These are phyloP conservation scores for Oehlia diaphana DNA, from an alignment of 192 early-diverging fungal species.

Conservation along the genomic window DNA sequence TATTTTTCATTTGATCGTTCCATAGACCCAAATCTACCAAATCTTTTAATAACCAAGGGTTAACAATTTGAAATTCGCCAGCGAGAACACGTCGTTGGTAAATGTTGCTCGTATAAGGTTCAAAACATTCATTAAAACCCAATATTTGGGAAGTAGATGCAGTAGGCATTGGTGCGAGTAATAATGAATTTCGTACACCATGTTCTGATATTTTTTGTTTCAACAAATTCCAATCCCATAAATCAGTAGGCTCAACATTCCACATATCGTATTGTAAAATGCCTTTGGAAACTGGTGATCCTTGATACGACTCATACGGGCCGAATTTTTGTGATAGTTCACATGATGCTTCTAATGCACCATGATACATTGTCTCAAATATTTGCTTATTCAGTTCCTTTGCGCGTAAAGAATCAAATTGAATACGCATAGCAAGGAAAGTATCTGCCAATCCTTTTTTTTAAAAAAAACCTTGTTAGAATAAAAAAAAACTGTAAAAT, in stretches of 20 bases:
- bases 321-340: constrained; percentile 83
- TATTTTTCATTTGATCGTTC: constrained; percentile 93
- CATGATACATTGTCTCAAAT: constrained; percentile 97
- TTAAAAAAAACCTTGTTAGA: background rate
- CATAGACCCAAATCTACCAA: constrained; percentile 90
- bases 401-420: constrained; percentile 89
- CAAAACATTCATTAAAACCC: constrained; percentile 98
- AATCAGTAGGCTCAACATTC: constrained; percentile 74
- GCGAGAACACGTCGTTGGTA: constrained; percentile 95
- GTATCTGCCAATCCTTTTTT: constrained; percentile 77
- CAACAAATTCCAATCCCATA: constrained; percentile 89
- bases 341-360: constrained; percentile 86
- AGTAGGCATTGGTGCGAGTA: constrained; percentile 98
- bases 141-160: constrained; percentile 97
- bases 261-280: constrained; percentile 95
- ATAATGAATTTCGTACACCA: constrained; percentile 91
- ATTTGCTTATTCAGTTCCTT: constrained; percentile 80
- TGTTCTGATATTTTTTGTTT: constrained; percentile 74
- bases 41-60: constrained; percentile 94
- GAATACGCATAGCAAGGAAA: constrained; percentile 92
- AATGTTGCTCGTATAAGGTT: constrained; percentile 89
- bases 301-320: constrained; percentile 84
- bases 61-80: constrained; percentile 98
- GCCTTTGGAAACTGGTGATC: constrained; percentile 88
- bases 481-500: background rate